These are phyloP conservation scores for Aspergillus quadricinctus DNA, from an alignment of 2,329 filamentous ascomycete species.

Conservation along the genomic window DNA sequence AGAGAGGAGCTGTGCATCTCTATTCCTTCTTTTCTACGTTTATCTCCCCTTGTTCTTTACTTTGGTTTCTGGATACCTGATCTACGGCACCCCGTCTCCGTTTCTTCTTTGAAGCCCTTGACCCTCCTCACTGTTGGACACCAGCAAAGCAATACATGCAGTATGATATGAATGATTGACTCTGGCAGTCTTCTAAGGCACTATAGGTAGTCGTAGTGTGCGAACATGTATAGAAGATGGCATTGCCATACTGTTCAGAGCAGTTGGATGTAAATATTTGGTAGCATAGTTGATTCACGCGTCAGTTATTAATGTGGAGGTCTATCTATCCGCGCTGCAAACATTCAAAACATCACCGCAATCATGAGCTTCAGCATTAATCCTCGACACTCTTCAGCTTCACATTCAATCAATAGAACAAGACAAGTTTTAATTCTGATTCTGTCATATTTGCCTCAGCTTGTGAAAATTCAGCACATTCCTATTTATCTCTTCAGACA, in stretches of 20 bases:
- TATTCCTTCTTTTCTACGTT: slow-evolving; percentile 13
- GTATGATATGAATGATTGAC: not conserved
- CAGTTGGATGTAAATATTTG: not conserved
- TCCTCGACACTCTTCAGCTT: not conserved
- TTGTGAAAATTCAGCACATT: not conserved
- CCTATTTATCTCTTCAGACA: not conserved
- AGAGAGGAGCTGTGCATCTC: slow-evolving; percentile 7
- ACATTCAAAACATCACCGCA: slow-evolving; percentile 18
- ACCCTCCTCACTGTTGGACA: slow-evolving; percentile 2
- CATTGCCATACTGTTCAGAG: not conserved
- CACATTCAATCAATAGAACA: not conserved
- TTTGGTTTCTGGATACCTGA: slow-evolving; percentile 15
- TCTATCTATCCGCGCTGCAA: slow-evolving; percentile 9
- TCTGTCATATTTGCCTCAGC: not conserved
- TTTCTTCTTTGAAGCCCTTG: slow-evolving; percentile 11
- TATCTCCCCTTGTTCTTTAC: slow-evolving; percentile 8
- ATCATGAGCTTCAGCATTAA: slow-evolving; percentile 1
- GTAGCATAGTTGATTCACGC: not conserved
- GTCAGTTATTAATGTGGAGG: not conserved
- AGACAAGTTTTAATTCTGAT: not conserved
- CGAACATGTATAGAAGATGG: not conserved
- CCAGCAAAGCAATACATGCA: not conserved
- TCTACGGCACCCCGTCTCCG: slow-evolving; percentile 18
- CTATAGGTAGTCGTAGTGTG: not conserved
- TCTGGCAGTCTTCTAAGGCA: not conserved